Percentiles rank a stretch among this genome's conserved stretches.
Conservation (phyloP, 2,329 filamentous ascomycete genomes). For the Dactylellina haptotyla region DNA sequence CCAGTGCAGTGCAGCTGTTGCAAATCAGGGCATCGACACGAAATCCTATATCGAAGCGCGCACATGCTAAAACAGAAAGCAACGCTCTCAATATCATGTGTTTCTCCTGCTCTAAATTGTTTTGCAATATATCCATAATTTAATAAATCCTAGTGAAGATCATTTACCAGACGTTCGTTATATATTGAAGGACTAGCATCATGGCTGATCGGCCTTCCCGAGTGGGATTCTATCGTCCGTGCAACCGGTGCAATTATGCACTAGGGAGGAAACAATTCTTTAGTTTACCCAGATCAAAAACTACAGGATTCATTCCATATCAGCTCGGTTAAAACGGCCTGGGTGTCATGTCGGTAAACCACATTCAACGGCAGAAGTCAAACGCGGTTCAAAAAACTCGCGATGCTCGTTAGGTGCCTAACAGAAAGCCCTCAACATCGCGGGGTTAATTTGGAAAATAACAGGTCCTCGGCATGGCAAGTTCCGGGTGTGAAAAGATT, state of each 20-base stretch:
- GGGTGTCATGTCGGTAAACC: slow-evolving; percentile 2
- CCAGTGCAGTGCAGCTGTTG: neutral
- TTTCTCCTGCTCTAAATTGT: too few relatives aligned
- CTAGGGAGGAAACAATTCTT: slow-evolving; percentile 9
- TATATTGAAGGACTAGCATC: slow-evolving; percentile 31
- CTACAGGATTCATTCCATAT: slow-evolving; percentile 1
- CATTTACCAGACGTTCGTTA: slow-evolving; percentile 30
- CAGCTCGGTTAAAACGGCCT: slow-evolving; percentile 46
- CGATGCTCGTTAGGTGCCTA: slow-evolving; percentile 14
- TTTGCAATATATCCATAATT: neutral
- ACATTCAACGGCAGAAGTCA: slow-evolving; percentile 8
- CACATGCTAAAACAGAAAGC: too few relatives aligned
- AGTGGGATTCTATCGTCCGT: slow-evolving; percentile 57
- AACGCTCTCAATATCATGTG: neutral
- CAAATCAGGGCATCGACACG: neutral
- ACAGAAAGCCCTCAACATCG: slow-evolving; percentile 21
- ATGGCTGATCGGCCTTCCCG: slow-evolving; percentile 19
- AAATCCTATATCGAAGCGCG: too few relatives aligned
- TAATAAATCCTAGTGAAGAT: slow-evolving; percentile 51
- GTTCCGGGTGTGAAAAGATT: neutral
- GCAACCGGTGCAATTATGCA: slow-evolving; percentile 64
- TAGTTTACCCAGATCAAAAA: slow-evolving; percentile 21
- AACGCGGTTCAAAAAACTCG: slow-evolving; percentile 8
- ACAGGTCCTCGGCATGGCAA: slow-evolving; percentile 10
- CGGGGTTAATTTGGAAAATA: slow-evolving; percentile 21